Conservation (phyloP, 768 basidiomycete species). For the Agaricus blazei region DNA sequence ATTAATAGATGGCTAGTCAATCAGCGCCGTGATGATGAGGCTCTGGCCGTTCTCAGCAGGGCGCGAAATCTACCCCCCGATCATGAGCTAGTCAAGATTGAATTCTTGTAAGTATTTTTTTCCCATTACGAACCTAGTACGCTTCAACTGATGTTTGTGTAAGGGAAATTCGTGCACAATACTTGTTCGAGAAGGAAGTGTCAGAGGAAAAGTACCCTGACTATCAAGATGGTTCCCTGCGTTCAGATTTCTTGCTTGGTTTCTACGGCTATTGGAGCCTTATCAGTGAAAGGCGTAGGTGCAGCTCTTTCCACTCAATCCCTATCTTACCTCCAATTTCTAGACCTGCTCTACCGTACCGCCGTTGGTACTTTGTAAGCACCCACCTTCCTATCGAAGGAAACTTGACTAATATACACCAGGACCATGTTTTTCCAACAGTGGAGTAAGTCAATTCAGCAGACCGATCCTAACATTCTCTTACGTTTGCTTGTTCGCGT, state of each 20-base stretch:
- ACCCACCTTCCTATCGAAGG: background rate
- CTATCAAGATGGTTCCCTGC: constrained; percentile 55
- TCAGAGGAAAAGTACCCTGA: constrained; percentile 51
- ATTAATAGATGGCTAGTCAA: constrained; percentile 66
- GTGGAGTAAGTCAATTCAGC: constrained; percentile 43
- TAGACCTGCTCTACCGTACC: constrained; percentile 59
- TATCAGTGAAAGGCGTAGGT: constrained; percentile 41
- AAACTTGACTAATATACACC: constrained; percentile 1
- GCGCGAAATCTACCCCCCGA: constrained; percentile 54
- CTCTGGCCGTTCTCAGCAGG: constrained; percentile 54
- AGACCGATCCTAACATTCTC: background rate
- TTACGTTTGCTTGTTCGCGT: background rate
- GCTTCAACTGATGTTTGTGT: background rate
- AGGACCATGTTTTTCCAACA: constrained; percentile 80
- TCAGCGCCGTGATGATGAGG: constrained; percentile 71
- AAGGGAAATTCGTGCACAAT: constrained; percentile 70
- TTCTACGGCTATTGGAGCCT: constrained; percentile 59
- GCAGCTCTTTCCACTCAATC: background rate
- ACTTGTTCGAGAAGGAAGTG: constrained; percentile 68
- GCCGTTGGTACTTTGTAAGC: constrained; percentile 53
- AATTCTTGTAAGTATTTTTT: constrained; percentile 50
- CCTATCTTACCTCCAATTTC: background rate
- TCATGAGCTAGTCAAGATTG: constrained; percentile 63
- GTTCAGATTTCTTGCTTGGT: constrained; percentile 58
- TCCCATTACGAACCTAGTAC: background rate